phyloP scores from a whole-genome alignment of 768 basidiomycete species.

The Naganishia vaughanmartiniae region DNA sequence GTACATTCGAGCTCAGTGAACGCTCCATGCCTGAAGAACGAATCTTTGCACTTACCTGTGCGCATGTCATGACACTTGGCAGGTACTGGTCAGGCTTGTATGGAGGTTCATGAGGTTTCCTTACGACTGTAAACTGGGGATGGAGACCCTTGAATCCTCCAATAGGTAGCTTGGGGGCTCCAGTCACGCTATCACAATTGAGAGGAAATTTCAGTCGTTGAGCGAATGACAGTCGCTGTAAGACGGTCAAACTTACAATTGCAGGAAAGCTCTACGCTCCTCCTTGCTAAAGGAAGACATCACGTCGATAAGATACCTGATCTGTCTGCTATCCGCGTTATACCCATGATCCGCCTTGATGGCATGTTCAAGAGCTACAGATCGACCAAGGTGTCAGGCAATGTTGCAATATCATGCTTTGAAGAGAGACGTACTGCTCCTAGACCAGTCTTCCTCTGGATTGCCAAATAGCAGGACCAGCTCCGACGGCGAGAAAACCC shows the following conservation, averaged over 20 bases:
- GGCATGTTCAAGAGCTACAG: slow-evolving; percentile 75
- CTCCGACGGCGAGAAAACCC: slow-evolving; percentile 90
- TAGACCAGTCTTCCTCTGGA: slow-evolving; percentile 94
- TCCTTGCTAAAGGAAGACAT: slow-evolving; percentile 75
- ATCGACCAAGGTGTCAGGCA: background rate
- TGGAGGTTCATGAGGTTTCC: slow-evolving; percentile 66
- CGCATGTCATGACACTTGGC: slow-evolving; percentile 98
- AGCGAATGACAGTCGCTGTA: too few species aligned
- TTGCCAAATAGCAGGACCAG: slow-evolving; percentile 94
- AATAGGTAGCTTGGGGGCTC: slow-evolving; percentile 92
- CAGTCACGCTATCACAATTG: slow-evolving; percentile 64
- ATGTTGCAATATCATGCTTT: background rate
- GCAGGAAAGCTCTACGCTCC: slow-evolving; percentile 80
- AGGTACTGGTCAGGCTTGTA: slow-evolving; percentile 89
- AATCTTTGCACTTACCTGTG: slow-evolving; percentile 42
- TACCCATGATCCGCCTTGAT: slow-evolving; percentile 98
- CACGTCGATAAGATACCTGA: slow-evolving; percentile 79
- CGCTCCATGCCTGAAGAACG: background rate
- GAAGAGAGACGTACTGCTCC: slow-evolving; percentile 69
- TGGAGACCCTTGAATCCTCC: slow-evolving; percentile 95
- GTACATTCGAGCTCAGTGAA: slow-evolving; percentile 16
- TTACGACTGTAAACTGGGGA: slow-evolving; percentile 90
- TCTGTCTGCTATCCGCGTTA: slow-evolving; percentile 87
- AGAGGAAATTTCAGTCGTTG: background rate
- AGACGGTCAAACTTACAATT: slow-evolving; percentile 59